A percentile compares a stretch with the other conserved stretches of the same genome.
Evolutionary conservation across 176 grass and related monocot genomes (phyloP).

Genomic region (Oryza brachyantha): DNA sequence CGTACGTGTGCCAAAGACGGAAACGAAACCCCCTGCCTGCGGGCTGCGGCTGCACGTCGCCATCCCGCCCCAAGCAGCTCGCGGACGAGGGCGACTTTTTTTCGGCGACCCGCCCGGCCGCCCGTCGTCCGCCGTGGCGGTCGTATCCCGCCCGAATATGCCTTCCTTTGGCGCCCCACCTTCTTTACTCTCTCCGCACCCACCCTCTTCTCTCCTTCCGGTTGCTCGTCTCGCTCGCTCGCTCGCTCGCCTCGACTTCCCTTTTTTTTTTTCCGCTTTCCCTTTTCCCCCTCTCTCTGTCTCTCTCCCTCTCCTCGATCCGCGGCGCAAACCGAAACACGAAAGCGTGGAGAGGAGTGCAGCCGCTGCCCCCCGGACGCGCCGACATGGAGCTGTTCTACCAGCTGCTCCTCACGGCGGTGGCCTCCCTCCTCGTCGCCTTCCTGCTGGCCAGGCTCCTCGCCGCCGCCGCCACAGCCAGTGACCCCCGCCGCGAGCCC

Average conservation of each 20-base stretch:
- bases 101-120: neutral
- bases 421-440: slow-evolving; percentile 56
- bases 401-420: slow-evolving; percentile 74
- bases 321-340: slow-evolving; percentile 36
- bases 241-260: too few relatives aligned
- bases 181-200: slow-evolving; percentile 21
- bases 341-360: slow-evolving; percentile 16
- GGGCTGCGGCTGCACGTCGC: neutral
- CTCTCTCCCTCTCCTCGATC: slow-evolving; percentile 6
- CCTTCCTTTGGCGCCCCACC: slow-evolving; percentile 60
- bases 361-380: neutral
- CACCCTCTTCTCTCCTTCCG: neutral
- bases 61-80: slow-evolving; percentile 6
- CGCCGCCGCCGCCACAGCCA: slow-evolving; percentile 12
- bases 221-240: neutral
- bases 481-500: slow-evolving; percentile 16
- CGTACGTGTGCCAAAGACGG: too few relatives aligned
- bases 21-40: too few relatives aligned
- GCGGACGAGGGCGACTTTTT: slow-evolving; percentile 29
- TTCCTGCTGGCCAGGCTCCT: slow-evolving; percentile 63
- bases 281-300: slow-evolving; percentile 18
- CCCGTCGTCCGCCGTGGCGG: slow-evolving; percentile 25
- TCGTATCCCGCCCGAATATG: slow-evolving; percentile 73
- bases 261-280: neutral
- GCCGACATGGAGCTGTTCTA: slow-evolving; percentile 56